A percentile compares a stretch with the other conserved stretches of the same genome.
Evolutionary conservation across 1,284 basidiomycete species (phyloP).

Genomic region (Fistulina hepatica): DNA sequence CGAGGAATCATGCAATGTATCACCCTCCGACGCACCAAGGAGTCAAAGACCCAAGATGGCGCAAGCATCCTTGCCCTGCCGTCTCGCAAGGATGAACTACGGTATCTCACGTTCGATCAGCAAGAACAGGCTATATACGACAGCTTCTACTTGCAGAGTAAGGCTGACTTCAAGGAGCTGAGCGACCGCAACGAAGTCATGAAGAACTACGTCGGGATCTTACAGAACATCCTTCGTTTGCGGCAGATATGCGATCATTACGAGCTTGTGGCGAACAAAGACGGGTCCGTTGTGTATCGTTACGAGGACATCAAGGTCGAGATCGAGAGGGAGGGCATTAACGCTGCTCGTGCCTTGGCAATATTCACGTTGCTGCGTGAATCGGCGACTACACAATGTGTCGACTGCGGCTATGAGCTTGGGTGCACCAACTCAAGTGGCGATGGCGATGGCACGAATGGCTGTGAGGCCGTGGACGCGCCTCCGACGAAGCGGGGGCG

Average conservation of each 20-base stretch:
- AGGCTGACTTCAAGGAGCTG: constrained; percentile 83
- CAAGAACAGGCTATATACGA: constrained; percentile 84
- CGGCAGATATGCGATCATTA: constrained; percentile 97
- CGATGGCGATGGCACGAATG: constrained; percentile 39
- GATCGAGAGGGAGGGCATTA: constrained; percentile 79
- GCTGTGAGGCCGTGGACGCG: constrained; percentile 39
- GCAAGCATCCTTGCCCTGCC: constrained; percentile 80
- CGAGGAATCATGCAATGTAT: constrained; percentile 97
- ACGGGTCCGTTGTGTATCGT: constrained; percentile 24
- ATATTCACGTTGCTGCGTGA: constrained; percentile 80
- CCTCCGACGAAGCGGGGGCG: constrained; percentile 48
- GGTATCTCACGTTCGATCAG: constrained; percentile 75
- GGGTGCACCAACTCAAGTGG: constrained; percentile 30
- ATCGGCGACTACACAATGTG: constrained; percentile 77
- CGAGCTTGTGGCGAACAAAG: constrained; percentile 60
- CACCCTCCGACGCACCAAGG: constrained; percentile 93
- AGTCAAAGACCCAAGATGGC: constrained; percentile 74
- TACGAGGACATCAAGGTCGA: constrained; percentile 70
- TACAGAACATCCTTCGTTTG: constrained; percentile 90
- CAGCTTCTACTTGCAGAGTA: constrained; percentile 78
- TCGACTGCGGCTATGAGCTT: constrained; percentile 77
- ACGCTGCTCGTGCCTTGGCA: constrained; percentile 57
- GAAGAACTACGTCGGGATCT: constrained; percentile 96
- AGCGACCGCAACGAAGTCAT: constrained; percentile 83
- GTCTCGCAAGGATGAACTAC: constrained; percentile 75